A percentile compares a stretch with the other conserved stretches of the same genome.
Evolutionary conservation across 176 grass and related monocot species (phyloP).

Genomic region (Eremochloa ophiuroides): DNA sequence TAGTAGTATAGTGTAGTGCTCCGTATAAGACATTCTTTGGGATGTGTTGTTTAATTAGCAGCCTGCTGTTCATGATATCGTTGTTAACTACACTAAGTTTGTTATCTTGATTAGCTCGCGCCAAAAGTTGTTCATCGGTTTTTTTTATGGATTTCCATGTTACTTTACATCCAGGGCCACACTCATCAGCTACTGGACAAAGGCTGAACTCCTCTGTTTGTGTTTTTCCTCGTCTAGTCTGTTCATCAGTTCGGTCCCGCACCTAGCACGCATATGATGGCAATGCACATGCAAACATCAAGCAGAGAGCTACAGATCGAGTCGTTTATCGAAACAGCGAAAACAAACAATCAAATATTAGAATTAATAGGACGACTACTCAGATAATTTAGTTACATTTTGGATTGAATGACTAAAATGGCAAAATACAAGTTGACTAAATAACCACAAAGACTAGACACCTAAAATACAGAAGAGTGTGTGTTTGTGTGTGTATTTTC

Average conservation of each 20-base stretch:
- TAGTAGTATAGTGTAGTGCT: no score
- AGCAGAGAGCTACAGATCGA: neutral
- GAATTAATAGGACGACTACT: neutral
- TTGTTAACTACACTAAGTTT: slow-evolving; percentile 1
- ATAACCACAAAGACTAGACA: neutral
- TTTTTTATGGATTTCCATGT: neutral
- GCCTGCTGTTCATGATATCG: slow-evolving; percentile 3
- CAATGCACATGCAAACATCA: slow-evolving; percentile 2
- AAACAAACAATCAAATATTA: neutral
- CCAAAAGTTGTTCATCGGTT: slow-evolving; percentile 16
- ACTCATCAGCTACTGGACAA: slow-evolving; percentile 6
- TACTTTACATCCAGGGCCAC: neutral
- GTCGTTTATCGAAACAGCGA: neutral
- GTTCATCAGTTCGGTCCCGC: neutral
- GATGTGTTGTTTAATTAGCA: neutral
- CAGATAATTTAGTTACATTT: no score
- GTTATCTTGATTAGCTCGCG: neutral
- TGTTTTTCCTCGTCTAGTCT: neutral
- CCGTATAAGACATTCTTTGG: neutral
- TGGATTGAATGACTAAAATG: no score
- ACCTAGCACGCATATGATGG: neutral
- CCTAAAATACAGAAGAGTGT: neutral
- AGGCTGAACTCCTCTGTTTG: neutral
- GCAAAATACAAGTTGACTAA: neutral
- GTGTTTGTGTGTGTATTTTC: no score